Evolutionary conservation across 768 basidiomycete genomes (phyloP).

Genomic region (Boletus rubescentipes): DNA sequence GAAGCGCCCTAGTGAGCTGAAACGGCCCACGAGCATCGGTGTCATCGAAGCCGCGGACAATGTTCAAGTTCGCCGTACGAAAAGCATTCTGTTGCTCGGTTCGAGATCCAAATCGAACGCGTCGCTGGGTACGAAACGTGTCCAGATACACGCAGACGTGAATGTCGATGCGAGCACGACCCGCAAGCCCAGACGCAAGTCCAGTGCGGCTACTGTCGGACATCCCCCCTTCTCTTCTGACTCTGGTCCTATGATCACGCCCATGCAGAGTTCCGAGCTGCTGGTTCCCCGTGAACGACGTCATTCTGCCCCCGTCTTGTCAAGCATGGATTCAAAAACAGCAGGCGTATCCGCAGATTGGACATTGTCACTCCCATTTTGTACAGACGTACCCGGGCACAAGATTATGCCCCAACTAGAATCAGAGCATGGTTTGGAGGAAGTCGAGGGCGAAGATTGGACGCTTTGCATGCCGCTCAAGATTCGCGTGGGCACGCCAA

Average conservation of each 20-base stretch:
- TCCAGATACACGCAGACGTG: slow-evolving; percentile 30
- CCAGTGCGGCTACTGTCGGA: slow-evolving; percentile 21
- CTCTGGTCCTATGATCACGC: not conserved
- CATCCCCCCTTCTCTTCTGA: slow-evolving; percentile 1
- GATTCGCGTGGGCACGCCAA: not conserved
- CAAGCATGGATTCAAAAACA: not conserved
- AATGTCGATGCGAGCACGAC: slow-evolving; percentile 8
- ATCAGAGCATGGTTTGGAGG: slow-evolving; percentile 6
- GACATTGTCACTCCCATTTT: slow-evolving; percentile 33
- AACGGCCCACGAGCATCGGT: slow-evolving; percentile 28
- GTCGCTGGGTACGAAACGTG: slow-evolving; percentile 26
- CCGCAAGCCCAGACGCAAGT: slow-evolving; percentile 26
- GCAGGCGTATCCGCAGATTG: slow-evolving; percentile 18
- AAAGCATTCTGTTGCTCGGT: slow-evolving; percentile 32
- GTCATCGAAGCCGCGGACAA: slow-evolving; percentile 32
- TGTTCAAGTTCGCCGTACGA: slow-evolving; percentile 26
- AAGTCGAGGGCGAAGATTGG: slow-evolving; percentile 26
- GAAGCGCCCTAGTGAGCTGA: slow-evolving; percentile 10
- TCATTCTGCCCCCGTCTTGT: slow-evolving; percentile 30
- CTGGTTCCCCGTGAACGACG: slow-evolving; percentile 30
- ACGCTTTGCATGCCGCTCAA: slow-evolving; percentile 35
- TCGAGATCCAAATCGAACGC: slow-evolving; percentile 24
- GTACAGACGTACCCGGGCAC: slow-evolving; percentile 27
- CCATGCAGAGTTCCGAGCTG: slow-evolving; percentile 15
- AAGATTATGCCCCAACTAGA: slow-evolving; percentile 9